These are phyloP conservation scores for Candida dubliniensis DNA, from an alignment of 1,139 yeast species.

Conservation along the genomic window DNA sequence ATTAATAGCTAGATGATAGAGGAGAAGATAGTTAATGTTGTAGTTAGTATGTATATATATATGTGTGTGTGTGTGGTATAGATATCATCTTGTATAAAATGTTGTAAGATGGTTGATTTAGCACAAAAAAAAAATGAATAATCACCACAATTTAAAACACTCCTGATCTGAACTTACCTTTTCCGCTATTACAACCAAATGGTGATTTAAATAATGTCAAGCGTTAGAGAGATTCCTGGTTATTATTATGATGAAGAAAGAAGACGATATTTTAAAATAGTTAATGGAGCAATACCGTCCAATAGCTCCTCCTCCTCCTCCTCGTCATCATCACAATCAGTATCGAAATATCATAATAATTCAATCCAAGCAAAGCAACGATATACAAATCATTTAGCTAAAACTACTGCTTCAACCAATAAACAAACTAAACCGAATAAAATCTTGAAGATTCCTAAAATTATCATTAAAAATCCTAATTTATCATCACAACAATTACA, in stretches of 20 bases:
- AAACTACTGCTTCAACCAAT: constrained; percentile 4
- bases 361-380: constrained; percentile 32
- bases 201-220: constrained; percentile 7
- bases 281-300: constrained; percentile 31
- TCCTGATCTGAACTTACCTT: no score
- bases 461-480: constrained; percentile 1
- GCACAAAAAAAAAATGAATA: background rate
- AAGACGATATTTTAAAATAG: constrained; percentile 46
- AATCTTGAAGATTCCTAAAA: constrained; percentile 14
- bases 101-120: background rate
- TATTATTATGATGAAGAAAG: constrained; percentile 44
- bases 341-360: constrained; percentile 33
- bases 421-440: no score
- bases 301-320: constrained; percentile 4
- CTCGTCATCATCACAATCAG: background rate
- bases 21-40: no score
- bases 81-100: no score
- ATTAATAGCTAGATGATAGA: no score
- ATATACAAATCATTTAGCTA: constrained; percentile 12
- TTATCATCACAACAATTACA: background rate
- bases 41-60: no score
- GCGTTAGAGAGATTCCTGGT: constrained; percentile 39
- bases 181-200: no score
- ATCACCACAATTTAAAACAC: no score
- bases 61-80: background rate